A percentile compares a stretch with the other conserved stretches of the same genome.
Evolutionary conservation across 176 grass and related monocot genomes (phyloP).

Genomic region (Raddia guianensis): DNA sequence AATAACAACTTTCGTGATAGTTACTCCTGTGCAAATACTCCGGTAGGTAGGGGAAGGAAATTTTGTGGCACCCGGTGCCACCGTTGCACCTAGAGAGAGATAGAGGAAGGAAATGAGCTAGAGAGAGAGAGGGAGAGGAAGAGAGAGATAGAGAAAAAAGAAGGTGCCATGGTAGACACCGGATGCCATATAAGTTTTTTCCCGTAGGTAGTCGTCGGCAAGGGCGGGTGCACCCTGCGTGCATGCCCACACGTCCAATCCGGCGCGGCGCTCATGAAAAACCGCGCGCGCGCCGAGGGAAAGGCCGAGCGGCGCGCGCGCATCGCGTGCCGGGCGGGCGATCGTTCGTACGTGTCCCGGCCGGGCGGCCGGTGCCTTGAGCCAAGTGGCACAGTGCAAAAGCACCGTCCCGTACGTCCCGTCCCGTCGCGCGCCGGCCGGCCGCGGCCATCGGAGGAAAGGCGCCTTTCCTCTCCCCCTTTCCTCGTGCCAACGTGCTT

Average conservation of each 20-base stretch:
- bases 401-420: background rate
- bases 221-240: background rate
- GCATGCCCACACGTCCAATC: constrained; percentile 34
- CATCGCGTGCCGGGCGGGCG: background rate
- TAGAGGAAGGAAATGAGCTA: too few species aligned
- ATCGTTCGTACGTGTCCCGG: background rate
- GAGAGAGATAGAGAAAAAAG: too few species aligned
- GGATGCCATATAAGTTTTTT: too few species aligned
- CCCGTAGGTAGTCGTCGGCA: too few species aligned
- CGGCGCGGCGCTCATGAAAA: constrained; percentile 29
- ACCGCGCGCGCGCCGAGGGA: background rate
- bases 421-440: background rate
- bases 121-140: too few species aligned
- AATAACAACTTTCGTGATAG: too few species aligned
- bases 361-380: constrained; percentile 29
- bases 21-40: too few species aligned
- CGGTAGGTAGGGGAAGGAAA: too few species aligned
- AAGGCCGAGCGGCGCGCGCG: constrained; percentile 22
- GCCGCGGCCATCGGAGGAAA: background rate
- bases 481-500: background rate
- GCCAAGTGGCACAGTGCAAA: constrained; percentile 59
- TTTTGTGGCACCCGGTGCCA: too few species aligned
- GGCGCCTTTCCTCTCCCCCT: background rate
- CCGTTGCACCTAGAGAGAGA: too few species aligned
- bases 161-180: too few species aligned